Conservation (phyloP, 257 asterid species). For the Scutellaria baicalensis region DNA sequence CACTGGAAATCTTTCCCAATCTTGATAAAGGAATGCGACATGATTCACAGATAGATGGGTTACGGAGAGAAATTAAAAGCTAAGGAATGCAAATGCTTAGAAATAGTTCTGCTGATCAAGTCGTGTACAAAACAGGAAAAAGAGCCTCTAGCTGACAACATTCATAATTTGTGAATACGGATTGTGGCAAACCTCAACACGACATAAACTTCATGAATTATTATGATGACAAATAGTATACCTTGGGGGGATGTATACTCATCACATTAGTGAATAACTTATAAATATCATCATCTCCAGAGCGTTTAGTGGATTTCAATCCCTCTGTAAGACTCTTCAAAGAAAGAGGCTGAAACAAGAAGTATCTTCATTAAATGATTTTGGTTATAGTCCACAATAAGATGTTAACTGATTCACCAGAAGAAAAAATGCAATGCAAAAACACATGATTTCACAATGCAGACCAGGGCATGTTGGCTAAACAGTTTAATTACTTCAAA, state of each 20-base stretch:
- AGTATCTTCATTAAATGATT: constrained; percentile 1
- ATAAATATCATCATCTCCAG: constrained; percentile 58
- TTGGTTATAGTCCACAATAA: background rate
- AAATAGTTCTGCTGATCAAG: background rate
- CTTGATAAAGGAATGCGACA: background rate
- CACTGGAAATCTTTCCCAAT: background rate
- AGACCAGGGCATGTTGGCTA: background rate
- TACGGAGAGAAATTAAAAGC: background rate
- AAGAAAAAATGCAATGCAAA: background rate
- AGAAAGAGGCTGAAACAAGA: constrained; percentile 75
- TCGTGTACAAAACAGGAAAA: background rate
- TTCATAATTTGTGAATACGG: background rate
- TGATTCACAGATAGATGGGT: background rate
- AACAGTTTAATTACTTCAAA: background rate
- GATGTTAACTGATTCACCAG: background rate
- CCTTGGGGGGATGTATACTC: constrained; percentile 72
- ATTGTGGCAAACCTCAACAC: background rate
- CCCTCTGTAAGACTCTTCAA: constrained; percentile 82
- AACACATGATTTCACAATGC: background rate
- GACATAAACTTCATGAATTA: background rate
- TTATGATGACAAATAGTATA: constrained; percentile 13
- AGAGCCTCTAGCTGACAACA: background rate
- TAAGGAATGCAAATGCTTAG: background rate
- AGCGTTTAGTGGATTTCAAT: constrained; percentile 49
- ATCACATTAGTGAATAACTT: constrained; percentile 75